Conservation (phyloP, 2,329 filamentous ascomycete genomes). For the Leptographium lundbergii region DNA sequence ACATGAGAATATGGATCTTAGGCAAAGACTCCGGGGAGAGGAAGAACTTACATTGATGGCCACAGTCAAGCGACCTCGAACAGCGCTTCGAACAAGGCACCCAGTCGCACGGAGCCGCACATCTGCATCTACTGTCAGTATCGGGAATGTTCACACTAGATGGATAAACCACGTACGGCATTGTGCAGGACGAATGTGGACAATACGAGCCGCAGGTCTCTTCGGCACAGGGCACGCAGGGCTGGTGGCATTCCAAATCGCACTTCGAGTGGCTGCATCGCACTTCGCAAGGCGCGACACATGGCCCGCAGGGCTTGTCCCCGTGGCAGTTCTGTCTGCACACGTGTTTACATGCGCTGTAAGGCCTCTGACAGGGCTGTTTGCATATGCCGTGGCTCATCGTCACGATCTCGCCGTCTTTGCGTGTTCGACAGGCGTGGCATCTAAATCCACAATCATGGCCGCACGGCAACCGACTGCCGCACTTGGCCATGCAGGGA, state of each 20-base stretch:
- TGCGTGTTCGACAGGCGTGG: slow-evolving; percentile 29
- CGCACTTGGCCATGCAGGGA: slow-evolving; percentile 36
- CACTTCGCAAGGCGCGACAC: slow-evolving; percentile 40
- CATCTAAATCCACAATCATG: slow-evolving; percentile 42
- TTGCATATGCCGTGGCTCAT: slow-evolving; percentile 34
- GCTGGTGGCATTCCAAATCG: slow-evolving; percentile 40
- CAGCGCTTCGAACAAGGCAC: slow-evolving; percentile 53
- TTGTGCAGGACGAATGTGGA: slow-evolving; percentile 28
- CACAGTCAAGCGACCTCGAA: slow-evolving; percentile 36
- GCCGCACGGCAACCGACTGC: slow-evolving; percentile 36
- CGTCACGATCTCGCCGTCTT: slow-evolving; percentile 16
- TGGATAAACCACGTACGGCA: slow-evolving; percentile 4
- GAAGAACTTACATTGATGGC: slow-evolving; percentile 36
- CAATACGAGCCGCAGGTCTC: slow-evolving; percentile 40
- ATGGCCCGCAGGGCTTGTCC: slow-evolving; percentile 31
- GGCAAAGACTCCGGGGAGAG: background rate
- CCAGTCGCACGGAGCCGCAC: slow-evolving; percentile 54
- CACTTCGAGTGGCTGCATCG: slow-evolving; percentile 31
- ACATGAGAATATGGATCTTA: background rate
- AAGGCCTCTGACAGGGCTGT: slow-evolving; percentile 35
- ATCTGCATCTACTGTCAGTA: slow-evolving; percentile 18
- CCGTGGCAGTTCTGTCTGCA: slow-evolving; percentile 42
- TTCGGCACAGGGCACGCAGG: slow-evolving; percentile 49
- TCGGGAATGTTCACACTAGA: background rate
- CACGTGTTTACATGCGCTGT: slow-evolving; percentile 41